These are phyloP conservation scores for Pseudogymnoascus sp. DNA, from an alignment of 2,329 filamentous ascomycete genomes.

Conservation along the genomic window DNA sequence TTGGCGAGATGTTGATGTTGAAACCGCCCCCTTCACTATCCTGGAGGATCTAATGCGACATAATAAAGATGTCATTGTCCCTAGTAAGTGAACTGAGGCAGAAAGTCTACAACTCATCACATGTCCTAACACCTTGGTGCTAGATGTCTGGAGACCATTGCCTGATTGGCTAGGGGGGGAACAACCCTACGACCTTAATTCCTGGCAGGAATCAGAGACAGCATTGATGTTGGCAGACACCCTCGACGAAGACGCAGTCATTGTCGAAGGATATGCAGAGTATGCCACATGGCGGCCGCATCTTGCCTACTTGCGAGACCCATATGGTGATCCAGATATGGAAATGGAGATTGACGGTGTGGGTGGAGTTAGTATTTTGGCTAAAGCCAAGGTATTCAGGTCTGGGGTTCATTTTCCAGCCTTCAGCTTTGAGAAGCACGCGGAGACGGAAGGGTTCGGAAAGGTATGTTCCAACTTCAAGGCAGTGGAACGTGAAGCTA, in stretches of 20 bases:
- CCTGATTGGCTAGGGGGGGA: slow-evolving; percentile 98
- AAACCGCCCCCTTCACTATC: slow-evolving; percentile 94
- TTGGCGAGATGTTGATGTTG: slow-evolving; percentile 97
- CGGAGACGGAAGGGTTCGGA: slow-evolving; percentile 96
- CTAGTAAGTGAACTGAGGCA: slow-evolving; percentile 59
- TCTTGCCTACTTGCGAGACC: slow-evolving; percentile 90
- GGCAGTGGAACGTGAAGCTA: slow-evolving; percentile 9
- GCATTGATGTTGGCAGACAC: slow-evolving; percentile 89
- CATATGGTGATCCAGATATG: slow-evolving; percentile 96
- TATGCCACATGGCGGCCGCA: slow-evolving; percentile 98
- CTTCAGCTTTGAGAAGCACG: slow-evolving; percentile 97
- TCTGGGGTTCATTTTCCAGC: slow-evolving; percentile 95
- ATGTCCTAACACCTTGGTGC: slow-evolving; percentile 23
- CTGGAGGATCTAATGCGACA: slow-evolving; percentile 97
- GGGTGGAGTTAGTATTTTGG: slow-evolving; percentile 92
- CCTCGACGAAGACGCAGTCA: slow-evolving; percentile 94
- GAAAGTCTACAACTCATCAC: slow-evolving; percentile 12
- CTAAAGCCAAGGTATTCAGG: slow-evolving; percentile 92
- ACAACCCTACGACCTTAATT: slow-evolving; percentile 96
- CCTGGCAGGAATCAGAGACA: slow-evolving; percentile 98
- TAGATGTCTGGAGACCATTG: slow-evolving; percentile 95
- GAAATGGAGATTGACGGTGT: slow-evolving; percentile 99
- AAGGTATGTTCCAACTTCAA: slow-evolving; percentile 56
- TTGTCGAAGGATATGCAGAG: slow-evolving; percentile 97
- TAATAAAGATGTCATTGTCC: slow-evolving; percentile 97